Percentiles rank a stretch among this genome's conserved stretches.
phyloP scores from a whole-genome alignment of 768 basidiomycete species.

The Lactifluus echinatus region DNA sequence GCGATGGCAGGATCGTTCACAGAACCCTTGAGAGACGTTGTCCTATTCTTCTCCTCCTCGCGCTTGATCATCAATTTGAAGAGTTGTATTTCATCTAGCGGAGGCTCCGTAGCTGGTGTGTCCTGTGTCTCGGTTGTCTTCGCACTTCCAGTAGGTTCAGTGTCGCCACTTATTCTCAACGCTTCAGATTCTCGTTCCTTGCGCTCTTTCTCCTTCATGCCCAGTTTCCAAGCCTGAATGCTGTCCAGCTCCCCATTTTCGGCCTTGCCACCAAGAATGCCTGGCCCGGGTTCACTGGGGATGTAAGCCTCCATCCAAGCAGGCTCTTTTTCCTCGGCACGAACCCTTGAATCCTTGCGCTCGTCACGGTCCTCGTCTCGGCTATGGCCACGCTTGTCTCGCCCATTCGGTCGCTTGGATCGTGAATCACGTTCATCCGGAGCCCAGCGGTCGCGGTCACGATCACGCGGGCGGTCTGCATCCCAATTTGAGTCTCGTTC shows the following conservation, averaged over 20 bases:
- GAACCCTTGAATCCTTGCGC: constrained; percentile 43
- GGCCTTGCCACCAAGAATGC: constrained; percentile 55
- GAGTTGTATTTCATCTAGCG: constrained; percentile 73
- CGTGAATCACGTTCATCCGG: constrained; percentile 65
- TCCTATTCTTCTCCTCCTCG: constrained; percentile 48
- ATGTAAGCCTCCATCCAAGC: constrained; percentile 91
- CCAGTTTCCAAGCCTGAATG: constrained; percentile 84
- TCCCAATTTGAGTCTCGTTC: constrained; percentile 20
- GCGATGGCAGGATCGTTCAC: constrained; percentile 6
- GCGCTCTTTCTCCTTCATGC: constrained; percentile 65
- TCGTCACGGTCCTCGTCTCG: constrained; percentile 44
- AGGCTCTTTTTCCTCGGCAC: constrained; percentile 71
- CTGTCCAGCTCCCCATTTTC: constrained; percentile 66
- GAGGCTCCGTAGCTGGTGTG: constrained; percentile 26
- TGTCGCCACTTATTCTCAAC: constrained; percentile 13
- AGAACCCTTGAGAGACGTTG: constrained; percentile 17
- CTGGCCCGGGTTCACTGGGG: constrained; percentile 46
- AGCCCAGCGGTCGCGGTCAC: constrained; percentile 44
- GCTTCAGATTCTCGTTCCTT: constrained; percentile 37
- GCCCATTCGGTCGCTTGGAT: constrained; percentile 47
- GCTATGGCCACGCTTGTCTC: constrained; percentile 50
- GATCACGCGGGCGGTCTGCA: constrained; percentile 25
- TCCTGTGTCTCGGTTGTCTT: constrained; percentile 9
- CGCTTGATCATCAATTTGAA: constrained; percentile 80
- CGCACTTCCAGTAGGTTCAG: constrained; percentile 22